phyloP scores from a whole-genome alignment of 768 basidiomycete genomes.

The Amanita polypyramis region DNA sequence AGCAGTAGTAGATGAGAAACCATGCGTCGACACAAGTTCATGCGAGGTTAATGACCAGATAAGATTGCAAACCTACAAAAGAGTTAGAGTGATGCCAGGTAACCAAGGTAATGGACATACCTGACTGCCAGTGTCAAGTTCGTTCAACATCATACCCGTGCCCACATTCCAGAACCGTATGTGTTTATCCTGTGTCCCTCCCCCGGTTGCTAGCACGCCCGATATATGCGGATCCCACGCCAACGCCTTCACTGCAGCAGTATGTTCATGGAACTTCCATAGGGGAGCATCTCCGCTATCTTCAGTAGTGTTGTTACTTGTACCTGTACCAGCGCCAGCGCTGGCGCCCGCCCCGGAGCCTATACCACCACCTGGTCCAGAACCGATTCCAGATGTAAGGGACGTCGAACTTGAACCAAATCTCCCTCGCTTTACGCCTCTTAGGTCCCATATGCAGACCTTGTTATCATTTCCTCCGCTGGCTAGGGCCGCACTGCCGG shows the following conservation, averaged over 20 bases:
- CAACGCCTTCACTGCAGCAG: constrained; percentile 94
- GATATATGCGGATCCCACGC: constrained; percentile 96
- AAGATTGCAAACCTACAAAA: constrained; percentile 82
- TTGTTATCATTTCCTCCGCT: constrained; percentile 99
- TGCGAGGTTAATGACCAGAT: constrained; percentile 95
- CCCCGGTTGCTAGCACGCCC: constrained; percentile 87
- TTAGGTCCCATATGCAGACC: constrained; percentile 92
- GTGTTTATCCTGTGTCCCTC: constrained; percentile 98
- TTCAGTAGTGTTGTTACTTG: constrained; percentile 14
- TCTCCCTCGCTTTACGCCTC: constrained; percentile 45
- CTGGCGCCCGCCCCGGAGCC: neutral
- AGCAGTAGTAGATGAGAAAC: constrained; percentile 86
- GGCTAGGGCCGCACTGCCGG: constrained; percentile 51
- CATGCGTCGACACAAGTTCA: constrained; percentile 96
- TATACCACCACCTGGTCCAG: constrained; percentile 10
- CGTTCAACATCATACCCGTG: constrained; percentile 75
- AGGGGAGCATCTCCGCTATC: constrained; percentile 52
- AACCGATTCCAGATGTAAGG: constrained; percentile 5
- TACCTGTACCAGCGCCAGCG: neutral
- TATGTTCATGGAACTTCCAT: constrained; percentile 95
- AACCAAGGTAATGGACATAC: constrained; percentile 31
- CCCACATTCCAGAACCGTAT: constrained; percentile 95
- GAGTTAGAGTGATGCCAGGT: constrained; percentile 2
- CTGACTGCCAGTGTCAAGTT: constrained; percentile 94
- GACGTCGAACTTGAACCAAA: constrained; percentile 11